A percentile compares a stretch with the other conserved stretches of the same genome.
Evolutionary conservation across 257 asterid species (phyloP).

Genomic region (Solanum arcanum): DNA sequence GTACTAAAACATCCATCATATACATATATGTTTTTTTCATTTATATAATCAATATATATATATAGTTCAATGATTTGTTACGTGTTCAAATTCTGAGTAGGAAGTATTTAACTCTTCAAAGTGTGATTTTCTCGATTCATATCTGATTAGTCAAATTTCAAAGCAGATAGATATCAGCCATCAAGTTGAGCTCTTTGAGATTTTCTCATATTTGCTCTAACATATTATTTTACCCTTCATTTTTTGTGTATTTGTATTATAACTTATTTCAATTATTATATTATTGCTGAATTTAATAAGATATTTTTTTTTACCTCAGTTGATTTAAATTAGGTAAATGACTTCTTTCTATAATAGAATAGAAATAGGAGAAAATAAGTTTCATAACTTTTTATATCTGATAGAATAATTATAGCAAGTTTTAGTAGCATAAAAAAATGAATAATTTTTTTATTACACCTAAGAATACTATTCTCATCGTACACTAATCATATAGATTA

Average conservation of each 20-base stretch:
- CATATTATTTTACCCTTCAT: not conserved
- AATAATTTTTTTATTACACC: not conserved
- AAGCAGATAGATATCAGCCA: not conserved
- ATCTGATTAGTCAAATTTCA: not conserved
- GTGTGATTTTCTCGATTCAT: not conserved
- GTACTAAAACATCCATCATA: not conserved
- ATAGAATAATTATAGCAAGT: not conserved
- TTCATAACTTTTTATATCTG: too few relatives aligned
- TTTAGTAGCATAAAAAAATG: not conserved
- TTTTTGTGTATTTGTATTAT: not conserved
- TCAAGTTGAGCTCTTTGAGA: not conserved
- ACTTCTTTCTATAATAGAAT: too few relatives aligned
- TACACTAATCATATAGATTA: too few relatives aligned
- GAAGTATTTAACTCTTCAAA: too few relatives aligned
- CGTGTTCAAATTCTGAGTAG: not conserved
- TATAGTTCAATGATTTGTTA: not conserved
- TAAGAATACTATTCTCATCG: too few relatives aligned
- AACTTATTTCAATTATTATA: not conserved
- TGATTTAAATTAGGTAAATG: not conserved
- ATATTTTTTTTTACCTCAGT: not conserved
- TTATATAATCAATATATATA: too few relatives aligned
- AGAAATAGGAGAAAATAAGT: not conserved
- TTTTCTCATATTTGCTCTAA: not conserved
- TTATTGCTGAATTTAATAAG: not conserved
- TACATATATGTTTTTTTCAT: too few relatives aligned